phyloP scores from a whole-genome alignment of 495 filamentous ascomycete genomes.

The Delitschia confertaspora region DNA sequence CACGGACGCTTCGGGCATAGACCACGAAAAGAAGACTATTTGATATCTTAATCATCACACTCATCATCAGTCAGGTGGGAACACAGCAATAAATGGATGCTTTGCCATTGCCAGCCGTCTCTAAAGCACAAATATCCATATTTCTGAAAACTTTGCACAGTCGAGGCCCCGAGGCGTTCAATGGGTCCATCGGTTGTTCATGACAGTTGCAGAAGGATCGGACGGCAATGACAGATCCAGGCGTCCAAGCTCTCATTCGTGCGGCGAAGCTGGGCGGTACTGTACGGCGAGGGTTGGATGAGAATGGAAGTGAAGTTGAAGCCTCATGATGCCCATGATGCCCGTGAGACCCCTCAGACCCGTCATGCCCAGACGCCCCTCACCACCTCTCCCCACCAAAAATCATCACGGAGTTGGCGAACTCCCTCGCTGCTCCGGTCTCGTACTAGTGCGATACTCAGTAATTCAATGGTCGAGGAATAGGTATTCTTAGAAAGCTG shows the following conservation, averaged over 20 bases:
- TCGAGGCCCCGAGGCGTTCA: not conserved
- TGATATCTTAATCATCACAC: not conserved
- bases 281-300: too few relatives aligned
- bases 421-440: not conserved
- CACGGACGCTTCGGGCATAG: slow-evolving; percentile 4
- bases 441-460: not conserved
- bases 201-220: too few relatives aligned
- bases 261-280: too few relatives aligned
- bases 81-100: not conserved
- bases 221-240: too few relatives aligned
- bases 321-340: not conserved
- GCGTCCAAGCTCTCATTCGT: too few relatives aligned
- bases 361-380: not conserved
- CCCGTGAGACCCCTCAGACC: not conserved
- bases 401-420: not conserved
- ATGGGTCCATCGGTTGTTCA: too few relatives aligned
- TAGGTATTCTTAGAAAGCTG: slow-evolving; percentile 24
- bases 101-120: not conserved
- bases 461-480: not conserved
- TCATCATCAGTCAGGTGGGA: not conserved
- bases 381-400: not conserved
- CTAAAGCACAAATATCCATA: not conserved
- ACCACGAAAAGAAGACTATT: not conserved
- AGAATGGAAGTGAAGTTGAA: too few relatives aligned
- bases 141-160: not conserved